phyloP scores from a whole-genome alignment of 2,329 filamentous ascomycete species.

The Orbilia brochopaga region DNA sequence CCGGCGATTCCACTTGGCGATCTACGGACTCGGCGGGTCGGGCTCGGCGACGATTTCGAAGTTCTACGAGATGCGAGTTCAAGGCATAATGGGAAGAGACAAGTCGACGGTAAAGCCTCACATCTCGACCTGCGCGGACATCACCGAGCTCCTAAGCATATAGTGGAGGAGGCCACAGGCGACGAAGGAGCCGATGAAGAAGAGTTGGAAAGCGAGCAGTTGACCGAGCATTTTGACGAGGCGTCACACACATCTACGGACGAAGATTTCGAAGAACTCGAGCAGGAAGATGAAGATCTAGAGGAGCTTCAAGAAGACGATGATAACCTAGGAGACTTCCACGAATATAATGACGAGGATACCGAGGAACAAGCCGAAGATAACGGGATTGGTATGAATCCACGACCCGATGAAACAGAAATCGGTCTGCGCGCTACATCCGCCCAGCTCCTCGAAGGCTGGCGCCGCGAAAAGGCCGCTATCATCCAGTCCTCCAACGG shows the following conservation, averaged over 20 bases:
- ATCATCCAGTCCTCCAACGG: neutral
- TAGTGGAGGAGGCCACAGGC: neutral
- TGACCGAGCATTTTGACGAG: neutral
- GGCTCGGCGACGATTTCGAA: no score
- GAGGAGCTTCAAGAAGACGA: neutral
- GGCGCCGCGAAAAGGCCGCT: neutral
- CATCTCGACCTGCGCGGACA: no score
- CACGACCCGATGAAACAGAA: neutral
- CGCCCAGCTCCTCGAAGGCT: neutral
- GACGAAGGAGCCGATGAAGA: neutral
- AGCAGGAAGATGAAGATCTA: slow-evolving; percentile 5
- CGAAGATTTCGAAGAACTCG: neutral
- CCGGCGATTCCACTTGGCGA: neutral
- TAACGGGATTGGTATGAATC: neutral
- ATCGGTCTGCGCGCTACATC: neutral
- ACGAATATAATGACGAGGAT: neutral
- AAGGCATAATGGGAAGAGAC: neutral
- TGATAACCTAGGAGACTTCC: neutral
- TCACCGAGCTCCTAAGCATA: no score
- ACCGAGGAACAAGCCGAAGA: slow-evolving; percentile 1
- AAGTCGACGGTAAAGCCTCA: no score
- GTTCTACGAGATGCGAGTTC: no score
- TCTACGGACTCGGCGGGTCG: neutral
- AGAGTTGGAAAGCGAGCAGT: neutral
- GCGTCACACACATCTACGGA: neutral